Conservation (phyloP, 2,329 filamentous ascomycete genomes). For the Neurospora crassa region DNA sequence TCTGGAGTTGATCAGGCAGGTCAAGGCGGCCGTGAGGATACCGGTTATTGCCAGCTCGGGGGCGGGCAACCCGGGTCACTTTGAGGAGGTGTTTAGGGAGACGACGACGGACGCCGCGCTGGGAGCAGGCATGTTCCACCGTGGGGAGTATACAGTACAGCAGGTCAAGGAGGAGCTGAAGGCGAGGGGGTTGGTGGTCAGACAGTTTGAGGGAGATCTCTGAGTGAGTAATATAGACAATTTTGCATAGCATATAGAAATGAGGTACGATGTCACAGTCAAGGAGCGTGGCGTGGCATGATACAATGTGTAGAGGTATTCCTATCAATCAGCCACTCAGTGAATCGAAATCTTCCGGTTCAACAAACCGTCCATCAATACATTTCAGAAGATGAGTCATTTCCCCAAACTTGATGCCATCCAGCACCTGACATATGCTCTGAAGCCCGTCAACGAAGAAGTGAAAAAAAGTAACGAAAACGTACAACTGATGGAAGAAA, state of each 20-base stretch:
- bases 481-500: not conserved
- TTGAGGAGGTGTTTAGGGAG: conserved; percentile 78
- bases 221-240: conserved; percentile 8
- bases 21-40: conserved; percentile 79
- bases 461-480: not conserved
- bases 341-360: not conserved
- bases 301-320: not conserved
- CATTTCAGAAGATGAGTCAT: not conserved
- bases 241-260: not conserved
- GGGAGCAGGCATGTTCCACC: conserved; percentile 95
- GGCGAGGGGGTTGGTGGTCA: conserved; percentile 63
- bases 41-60: conserved; percentile 94
- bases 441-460: not conserved
- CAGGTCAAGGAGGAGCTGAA: conserved; percentile 82
- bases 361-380: not conserved
- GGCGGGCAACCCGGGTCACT: conserved; percentile 79
- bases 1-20: conserved; percentile 78
- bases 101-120: conserved; percentile 86
- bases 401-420: not conserved
- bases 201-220: conserved; percentile 59
- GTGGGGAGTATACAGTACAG: conserved; percentile 87
- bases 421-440: not conserved
- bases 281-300: not conserved
- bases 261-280: not conserved
- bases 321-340: not conserved